phyloP scores from a whole-genome alignment of 2,329 filamentous ascomycete species.

The Cryphonectria parasitica region DNA sequence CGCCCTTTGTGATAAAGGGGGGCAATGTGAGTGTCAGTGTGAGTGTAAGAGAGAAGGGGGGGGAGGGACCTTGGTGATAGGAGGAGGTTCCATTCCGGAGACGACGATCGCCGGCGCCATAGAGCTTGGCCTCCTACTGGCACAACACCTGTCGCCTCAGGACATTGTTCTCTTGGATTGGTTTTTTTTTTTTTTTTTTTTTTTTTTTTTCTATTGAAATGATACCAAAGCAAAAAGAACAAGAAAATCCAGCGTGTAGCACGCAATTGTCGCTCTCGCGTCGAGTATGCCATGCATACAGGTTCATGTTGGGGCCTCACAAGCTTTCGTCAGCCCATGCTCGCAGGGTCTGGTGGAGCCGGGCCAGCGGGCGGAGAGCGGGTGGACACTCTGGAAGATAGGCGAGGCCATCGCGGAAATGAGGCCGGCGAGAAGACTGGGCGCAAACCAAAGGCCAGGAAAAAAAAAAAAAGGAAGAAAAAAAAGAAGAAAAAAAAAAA shows the following conservation, averaged over 20 bases:
- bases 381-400: background rate
- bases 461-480: too few species aligned
- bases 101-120: too few species aligned
- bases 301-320: background rate
- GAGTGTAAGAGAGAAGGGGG: background rate
- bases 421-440: background rate
- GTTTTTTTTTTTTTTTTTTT: too few species aligned
- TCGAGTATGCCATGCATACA: background rate
- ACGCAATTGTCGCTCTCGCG: background rate
- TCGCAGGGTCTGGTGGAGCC: background rate
- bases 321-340: background rate
- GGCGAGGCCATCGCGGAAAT: constrained; percentile 8
- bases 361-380: background rate
- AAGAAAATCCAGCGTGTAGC: too few species aligned
- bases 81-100: background rate
- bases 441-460: background rate
- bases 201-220: too few species aligned
- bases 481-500: too few species aligned
- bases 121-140: background rate
- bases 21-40: too few species aligned
- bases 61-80: background rate
- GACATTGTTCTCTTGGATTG: background rate
- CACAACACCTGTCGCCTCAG: background rate
- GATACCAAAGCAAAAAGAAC: background rate
- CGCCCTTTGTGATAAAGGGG: background rate